phyloP scores from a whole-genome alignment of 495 filamentous ascomycete genomes.

The Pyrenopolyporus hunteri region DNA sequence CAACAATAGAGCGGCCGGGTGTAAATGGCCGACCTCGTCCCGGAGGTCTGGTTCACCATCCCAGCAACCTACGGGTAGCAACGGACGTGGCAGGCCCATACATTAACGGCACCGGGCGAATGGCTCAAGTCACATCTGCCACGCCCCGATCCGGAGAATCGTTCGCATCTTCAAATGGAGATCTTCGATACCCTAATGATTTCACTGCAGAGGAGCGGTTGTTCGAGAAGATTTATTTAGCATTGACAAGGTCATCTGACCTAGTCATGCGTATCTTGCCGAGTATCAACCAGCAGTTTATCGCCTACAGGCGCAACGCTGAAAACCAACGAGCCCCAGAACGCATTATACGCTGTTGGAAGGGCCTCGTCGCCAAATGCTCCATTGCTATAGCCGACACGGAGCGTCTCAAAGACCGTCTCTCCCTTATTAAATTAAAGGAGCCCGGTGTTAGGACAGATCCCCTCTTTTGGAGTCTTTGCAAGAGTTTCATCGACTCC shows the following conservation, averaged over 20 bases:
- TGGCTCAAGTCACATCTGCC: slow-evolving; percentile 59
- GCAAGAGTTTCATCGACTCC: slow-evolving; percentile 74
- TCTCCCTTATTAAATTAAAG: slow-evolving; percentile 82
- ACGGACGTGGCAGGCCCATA: slow-evolving; percentile 54
- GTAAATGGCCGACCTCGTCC: slow-evolving; percentile 61
- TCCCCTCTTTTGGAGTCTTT: slow-evolving; percentile 80
- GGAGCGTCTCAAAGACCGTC: slow-evolving; percentile 67
- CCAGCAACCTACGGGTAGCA: slow-evolving; percentile 58
- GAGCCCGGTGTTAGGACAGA: slow-evolving; percentile 79
- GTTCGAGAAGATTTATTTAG: slow-evolving; percentile 81
- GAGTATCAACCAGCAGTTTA: slow-evolving; percentile 66
- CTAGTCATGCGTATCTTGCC: slow-evolving; percentile 71
- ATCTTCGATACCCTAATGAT: slow-evolving; percentile 51
- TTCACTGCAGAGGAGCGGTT: slow-evolving; percentile 77
- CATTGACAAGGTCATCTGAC: slow-evolving; percentile 70
- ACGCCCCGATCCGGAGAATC: slow-evolving; percentile 81
- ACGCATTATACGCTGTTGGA: slow-evolving; percentile 69
- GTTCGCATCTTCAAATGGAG: slow-evolving; percentile 65
- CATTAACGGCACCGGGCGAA: slow-evolving; percentile 51
- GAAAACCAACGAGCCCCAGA: slow-evolving; percentile 50
- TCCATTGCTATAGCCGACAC: slow-evolving; percentile 67
- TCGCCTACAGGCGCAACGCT: slow-evolving; percentile 52
- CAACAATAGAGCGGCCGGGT: slow-evolving; percentile 62
- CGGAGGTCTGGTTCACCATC: slow-evolving; percentile 67
- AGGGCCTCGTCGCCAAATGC: slow-evolving; percentile 69